These are phyloP conservation scores for Yamadazyma triangularis DNA, from an alignment of 1,139 yeast genomes.

Conservation along the genomic window DNA sequence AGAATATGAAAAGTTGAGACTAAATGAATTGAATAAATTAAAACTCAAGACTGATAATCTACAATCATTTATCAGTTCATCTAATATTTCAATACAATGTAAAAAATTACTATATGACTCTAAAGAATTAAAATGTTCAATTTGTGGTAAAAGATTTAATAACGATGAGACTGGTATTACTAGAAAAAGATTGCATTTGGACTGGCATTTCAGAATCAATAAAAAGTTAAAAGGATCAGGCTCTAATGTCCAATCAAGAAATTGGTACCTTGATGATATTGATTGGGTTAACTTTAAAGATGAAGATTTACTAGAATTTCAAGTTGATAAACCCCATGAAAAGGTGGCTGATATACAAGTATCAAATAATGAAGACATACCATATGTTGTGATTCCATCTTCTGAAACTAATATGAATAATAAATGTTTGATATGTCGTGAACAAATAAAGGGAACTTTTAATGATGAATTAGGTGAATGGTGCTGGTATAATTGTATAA, in stretches of 20 bases:
- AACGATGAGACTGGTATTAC: constrained; percentile 55
- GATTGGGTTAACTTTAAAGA: constrained; percentile 77
- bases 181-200: constrained; percentile 62
- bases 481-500: constrained; percentile 86
- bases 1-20: constrained; percentile 28
- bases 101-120: constrained; percentile 47
- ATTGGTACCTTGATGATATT: constrained; percentile 74
- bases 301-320: constrained; percentile 42
- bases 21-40: constrained; percentile 25
- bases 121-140: constrained; percentile 78
- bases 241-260: constrained; percentile 59
- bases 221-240: constrained; percentile 52
- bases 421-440: constrained; percentile 86
- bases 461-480: constrained; percentile 92
- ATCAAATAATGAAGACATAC: constrained; percentile 15
- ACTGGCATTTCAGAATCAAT: constrained; percentile 95
- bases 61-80: constrained; percentile 36
- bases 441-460: constrained; percentile 71
- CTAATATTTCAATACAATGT: constrained; percentile 24
- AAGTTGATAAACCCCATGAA: constrained; percentile 12
- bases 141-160: constrained; percentile 85
- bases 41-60: constrained; percentile 15
- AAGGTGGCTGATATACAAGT: constrained; percentile 6
- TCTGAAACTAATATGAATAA: constrained; percentile 63
- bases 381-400: constrained; percentile 67